A percentile compares a stretch with the other conserved stretches of the same genome.
Conservation (phyloP, 371 early-diverging fungal genomes). For the Lichtheimia hyalospora region DNA sequence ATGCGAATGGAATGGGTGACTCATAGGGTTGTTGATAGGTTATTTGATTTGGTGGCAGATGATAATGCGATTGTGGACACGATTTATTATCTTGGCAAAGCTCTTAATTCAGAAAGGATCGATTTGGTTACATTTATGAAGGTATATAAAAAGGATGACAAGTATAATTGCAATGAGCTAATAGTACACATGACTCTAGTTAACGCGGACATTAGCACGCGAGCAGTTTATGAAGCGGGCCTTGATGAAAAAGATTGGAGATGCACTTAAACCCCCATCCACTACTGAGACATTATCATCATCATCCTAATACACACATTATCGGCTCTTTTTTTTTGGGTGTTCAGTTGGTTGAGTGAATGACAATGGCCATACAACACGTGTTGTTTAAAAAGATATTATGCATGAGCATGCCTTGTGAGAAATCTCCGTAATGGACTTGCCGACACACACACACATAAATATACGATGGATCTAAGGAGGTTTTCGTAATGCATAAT, state of each 20-base stretch:
- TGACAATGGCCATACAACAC: too few species aligned
- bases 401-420: too few species aligned
- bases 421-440: too few species aligned
- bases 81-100: slow-evolving; percentile 81
- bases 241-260: slow-evolving; percentile 67
- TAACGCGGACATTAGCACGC: slow-evolving; percentile 74
- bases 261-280: slow-evolving; percentile 14
- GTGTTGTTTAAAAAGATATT: too few species aligned
- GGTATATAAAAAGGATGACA: slow-evolving; percentile 22
- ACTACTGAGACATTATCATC: too few species aligned
- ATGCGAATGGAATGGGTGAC: neutral
- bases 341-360: too few species aligned
- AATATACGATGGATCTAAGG: too few species aligned
- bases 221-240: slow-evolving; percentile 90
- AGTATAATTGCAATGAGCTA: slow-evolving; percentile 5
- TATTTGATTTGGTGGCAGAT: slow-evolving; percentile 85
- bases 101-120: slow-evolving; percentile 70
- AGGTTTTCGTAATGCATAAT: too few species aligned
- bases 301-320: too few species aligned
- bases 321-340: too few species aligned
- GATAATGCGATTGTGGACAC: slow-evolving; percentile 90
- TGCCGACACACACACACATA: too few species aligned
- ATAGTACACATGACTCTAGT: slow-evolving; percentile 31
- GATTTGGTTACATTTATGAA: slow-evolving; percentile 73
- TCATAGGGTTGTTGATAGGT: slow-evolving; percentile 32